phyloP scores from a whole-genome alignment of 2,329 filamentous ascomycete genomes.

The Fusarium camptoceras region DNA sequence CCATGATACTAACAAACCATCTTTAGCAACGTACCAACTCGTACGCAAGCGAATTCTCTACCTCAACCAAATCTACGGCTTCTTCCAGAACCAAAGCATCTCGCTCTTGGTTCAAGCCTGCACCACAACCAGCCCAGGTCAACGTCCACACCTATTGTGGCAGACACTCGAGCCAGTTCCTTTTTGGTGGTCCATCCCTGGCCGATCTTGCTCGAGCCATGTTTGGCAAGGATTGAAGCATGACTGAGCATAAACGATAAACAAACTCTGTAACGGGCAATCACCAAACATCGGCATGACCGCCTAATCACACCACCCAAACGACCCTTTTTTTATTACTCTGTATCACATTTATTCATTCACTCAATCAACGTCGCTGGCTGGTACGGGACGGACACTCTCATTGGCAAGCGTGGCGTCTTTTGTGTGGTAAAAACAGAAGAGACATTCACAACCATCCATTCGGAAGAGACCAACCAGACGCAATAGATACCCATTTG shows the following conservation, averaged over 20 bases:
- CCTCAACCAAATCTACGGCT: constrained; percentile 30
- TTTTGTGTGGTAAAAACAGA: constrained; percentile 24
- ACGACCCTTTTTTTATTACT: constrained; percentile 10
- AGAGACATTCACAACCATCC: constrained; percentile 10
- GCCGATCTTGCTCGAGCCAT: constrained; percentile 58
- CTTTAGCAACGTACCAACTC: constrained; percentile 46
- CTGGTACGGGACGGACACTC: constrained; percentile 44
- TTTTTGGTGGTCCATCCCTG: constrained; percentile 63
- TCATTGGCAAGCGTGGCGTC: constrained; percentile 36
- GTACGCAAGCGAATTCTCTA: constrained; percentile 47
- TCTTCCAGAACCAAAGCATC: constrained; percentile 49
- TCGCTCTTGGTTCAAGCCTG: constrained; percentile 51
- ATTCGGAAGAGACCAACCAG: neutral
- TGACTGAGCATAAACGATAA: constrained; percentile 12
- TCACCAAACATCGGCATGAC: constrained; percentile 11
- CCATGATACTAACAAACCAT: constrained; percentile 35
- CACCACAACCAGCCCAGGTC: constrained; percentile 59
- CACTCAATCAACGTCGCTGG: constrained; percentile 41
- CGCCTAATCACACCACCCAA: constrained; percentile 13
- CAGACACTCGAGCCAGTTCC: constrained; percentile 64
- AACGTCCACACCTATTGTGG: constrained; percentile 68
- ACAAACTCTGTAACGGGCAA: constrained; percentile 14
- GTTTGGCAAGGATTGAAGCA: constrained; percentile 50
- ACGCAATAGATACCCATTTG: constrained; percentile 10
- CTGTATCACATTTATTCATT: constrained; percentile 19